Evolutionary conservation across 2,329 filamentous ascomycete species (phyloP).

Genomic region (Alternaria sp.): DNA sequence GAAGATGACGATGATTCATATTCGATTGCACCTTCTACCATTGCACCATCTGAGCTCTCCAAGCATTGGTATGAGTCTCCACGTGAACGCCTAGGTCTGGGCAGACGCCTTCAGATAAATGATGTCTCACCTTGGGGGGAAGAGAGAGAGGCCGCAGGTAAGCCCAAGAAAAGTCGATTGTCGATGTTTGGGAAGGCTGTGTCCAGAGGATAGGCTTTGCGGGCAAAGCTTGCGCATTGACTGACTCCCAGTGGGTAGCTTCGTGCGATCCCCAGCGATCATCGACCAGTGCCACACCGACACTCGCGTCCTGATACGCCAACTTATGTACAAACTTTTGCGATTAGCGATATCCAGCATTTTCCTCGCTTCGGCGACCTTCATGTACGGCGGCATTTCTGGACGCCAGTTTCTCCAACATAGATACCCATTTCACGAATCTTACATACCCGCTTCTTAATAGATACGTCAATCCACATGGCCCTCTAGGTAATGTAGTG

Average conservation of each 20-base stretch:
- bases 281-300: not conserved
- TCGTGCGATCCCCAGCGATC: slow-evolving; percentile 6
- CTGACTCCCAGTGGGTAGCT: slow-evolving; percentile 18
- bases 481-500: not conserved
- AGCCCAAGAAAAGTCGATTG: slow-evolving; percentile 42
- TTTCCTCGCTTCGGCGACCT: not conserved
- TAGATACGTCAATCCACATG: not conserved
- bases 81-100: slow-evolving; percentile 50
- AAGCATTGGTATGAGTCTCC: slow-evolving; percentile 48
- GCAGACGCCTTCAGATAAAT: slow-evolving; percentile 45
- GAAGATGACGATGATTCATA: slow-evolving; percentile 29
- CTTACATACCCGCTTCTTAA: not conserved
- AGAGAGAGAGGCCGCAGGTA: slow-evolving; percentile 29
- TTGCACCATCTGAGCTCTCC: slow-evolving; percentile 48
- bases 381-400: slow-evolving; percentile 8
- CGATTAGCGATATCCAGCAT: slow-evolving; percentile 11
- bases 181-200: slow-evolving; percentile 32
- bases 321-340: slow-evolving; percentile 3
- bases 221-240: slow-evolving; percentile 14
- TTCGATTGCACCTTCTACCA: slow-evolving; percentile 42
- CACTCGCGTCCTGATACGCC: not conserved
- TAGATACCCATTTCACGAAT: slow-evolving; percentile 19
- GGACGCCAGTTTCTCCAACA: slow-evolving; percentile 5
- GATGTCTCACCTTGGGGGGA: slow-evolving; percentile 46
- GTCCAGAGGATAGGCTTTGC: slow-evolving; percentile 16